phyloP scores from a whole-genome alignment of 768 basidiomycete species.

The Calocybe gangraenosa region DNA sequence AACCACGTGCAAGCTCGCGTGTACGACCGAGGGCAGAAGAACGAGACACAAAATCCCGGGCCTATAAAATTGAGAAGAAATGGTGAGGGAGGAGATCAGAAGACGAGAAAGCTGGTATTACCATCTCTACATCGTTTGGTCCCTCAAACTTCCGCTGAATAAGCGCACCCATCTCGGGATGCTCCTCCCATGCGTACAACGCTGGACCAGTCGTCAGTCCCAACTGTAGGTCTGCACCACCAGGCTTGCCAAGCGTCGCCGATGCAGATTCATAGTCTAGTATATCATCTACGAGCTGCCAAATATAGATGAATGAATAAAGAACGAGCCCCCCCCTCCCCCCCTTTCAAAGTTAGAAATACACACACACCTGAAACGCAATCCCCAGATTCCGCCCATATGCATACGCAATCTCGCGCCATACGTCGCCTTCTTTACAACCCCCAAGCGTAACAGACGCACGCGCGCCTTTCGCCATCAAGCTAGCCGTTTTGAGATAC shows the following conservation, averaged over 20 bases:
- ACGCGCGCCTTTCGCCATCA: conserved; percentile 90
- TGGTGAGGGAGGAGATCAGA: background rate
- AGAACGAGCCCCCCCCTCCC: no score
- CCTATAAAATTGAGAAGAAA: conserved; percentile 38
- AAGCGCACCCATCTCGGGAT: conserved; percentile 82
- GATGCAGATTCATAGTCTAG: conserved; percentile 86
- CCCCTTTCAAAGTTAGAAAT: background rate
- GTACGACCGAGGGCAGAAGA: conserved; percentile 84
- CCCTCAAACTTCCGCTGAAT: conserved; percentile 80
- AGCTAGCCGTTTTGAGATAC: conserved; percentile 88
- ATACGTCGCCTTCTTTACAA: conserved; percentile 73
- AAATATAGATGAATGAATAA: background rate
- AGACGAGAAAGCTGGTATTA: conserved; percentile 27
- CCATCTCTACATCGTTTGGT: conserved; percentile 84
- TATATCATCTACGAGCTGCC: conserved; percentile 90
- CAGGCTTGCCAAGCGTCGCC: conserved; percentile 82
- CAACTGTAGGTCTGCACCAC: conserved; percentile 77
- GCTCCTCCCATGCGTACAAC: conserved; percentile 91
- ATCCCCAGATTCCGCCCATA: conserved; percentile 93
- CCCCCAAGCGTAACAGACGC: conserved; percentile 89
- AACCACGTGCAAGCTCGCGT: conserved; percentile 67
- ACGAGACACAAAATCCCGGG: conserved; percentile 65
- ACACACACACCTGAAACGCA: conserved; percentile 78
- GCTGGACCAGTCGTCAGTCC: conserved; percentile 93
- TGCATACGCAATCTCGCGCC: conserved; percentile 95